These are phyloP conservation scores for Paecilomyces variotii DNA, from an alignment of 2,329 filamentous ascomycete species.

Conservation along the genomic window DNA sequence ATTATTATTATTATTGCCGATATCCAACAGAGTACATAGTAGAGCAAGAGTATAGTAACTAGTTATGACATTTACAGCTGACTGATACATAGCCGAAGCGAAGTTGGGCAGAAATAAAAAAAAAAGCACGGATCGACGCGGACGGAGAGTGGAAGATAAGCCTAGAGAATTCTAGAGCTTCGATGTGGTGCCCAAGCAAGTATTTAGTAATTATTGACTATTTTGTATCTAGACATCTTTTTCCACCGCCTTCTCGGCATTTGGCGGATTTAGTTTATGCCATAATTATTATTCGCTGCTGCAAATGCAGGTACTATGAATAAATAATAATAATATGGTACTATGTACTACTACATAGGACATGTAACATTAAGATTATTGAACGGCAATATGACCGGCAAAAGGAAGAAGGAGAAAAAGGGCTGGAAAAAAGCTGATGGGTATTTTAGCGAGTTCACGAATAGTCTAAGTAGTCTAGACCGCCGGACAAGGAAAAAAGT, in stretches of 20 bases:
- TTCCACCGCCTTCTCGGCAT: neutral
- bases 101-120: neutral
- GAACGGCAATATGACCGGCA: neutral
- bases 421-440: too few relatives aligned
- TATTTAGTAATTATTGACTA: too few relatives aligned
- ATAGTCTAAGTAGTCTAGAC: neutral
- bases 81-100: neutral
- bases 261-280: neutral
- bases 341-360: neutral
- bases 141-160: neutral
- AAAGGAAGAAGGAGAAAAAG: neutral
- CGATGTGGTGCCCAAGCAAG: too few relatives aligned
- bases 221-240: neutral
- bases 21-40: too few relatives aligned
- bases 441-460: neutral
- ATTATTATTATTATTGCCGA: too few relatives aligned
- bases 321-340: too few relatives aligned
- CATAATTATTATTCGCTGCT: neutral
- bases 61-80: too few relatives aligned
- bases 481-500: neutral
- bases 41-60: too few relatives aligned
- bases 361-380: neutral
- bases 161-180: neutral
- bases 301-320: neutral
- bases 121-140: neutral